These are phyloP conservation scores for Daldinia concentrica DNA, from an alignment of 495 filamentous ascomycete genomes.

Conservation along the genomic window DNA sequence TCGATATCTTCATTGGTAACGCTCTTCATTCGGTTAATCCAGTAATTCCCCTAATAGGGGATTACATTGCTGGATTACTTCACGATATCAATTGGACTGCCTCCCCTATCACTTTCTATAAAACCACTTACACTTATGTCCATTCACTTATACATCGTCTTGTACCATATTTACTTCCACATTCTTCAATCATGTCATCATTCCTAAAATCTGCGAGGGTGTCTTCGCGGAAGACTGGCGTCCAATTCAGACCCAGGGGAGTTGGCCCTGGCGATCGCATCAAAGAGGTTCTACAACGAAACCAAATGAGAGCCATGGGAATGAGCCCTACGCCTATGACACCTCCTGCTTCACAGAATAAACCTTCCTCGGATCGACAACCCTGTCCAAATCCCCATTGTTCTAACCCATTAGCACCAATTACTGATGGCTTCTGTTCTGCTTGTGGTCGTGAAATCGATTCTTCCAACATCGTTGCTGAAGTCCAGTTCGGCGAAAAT, in stretches of 20 bases:
- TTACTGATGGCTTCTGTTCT: slow-evolving; percentile 72
- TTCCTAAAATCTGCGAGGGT: slow-evolving; percentile 41
- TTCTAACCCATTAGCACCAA: slow-evolving; percentile 45
- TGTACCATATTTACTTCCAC: slow-evolving; percentile 13
- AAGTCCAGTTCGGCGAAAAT: slow-evolving; percentile 88
- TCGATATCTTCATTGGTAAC: background rate
- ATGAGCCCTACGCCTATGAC: slow-evolving; percentile 31
- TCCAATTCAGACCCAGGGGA: slow-evolving; percentile 41
- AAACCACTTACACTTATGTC: background rate
- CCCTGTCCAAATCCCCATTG: slow-evolving; percentile 45
- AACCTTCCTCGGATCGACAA: slow-evolving; percentile 29
- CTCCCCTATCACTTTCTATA: background rate
- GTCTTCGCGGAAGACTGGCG: slow-evolving; percentile 24
- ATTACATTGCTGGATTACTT: slow-evolving; percentile 24
- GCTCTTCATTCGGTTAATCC: background rate
- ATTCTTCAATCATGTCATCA: slow-evolving; percentile 36
- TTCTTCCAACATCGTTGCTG: slow-evolving; percentile 86
- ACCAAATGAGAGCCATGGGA: slow-evolving; percentile 41
- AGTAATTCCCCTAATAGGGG: slow-evolving; percentile 22
- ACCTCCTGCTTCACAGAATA: slow-evolving; percentile 21
- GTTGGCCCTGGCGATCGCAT: slow-evolving; percentile 37
- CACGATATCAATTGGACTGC: slow-evolving; percentile 4
- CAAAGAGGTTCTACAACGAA: slow-evolving; percentile 44
- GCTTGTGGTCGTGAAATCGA: slow-evolving; percentile 84
- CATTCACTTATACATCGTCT: slow-evolving; percentile 4